phyloP scores from a whole-genome alignment of 148 eudicot genomes.

The Rhododendron mucronatum region DNA sequence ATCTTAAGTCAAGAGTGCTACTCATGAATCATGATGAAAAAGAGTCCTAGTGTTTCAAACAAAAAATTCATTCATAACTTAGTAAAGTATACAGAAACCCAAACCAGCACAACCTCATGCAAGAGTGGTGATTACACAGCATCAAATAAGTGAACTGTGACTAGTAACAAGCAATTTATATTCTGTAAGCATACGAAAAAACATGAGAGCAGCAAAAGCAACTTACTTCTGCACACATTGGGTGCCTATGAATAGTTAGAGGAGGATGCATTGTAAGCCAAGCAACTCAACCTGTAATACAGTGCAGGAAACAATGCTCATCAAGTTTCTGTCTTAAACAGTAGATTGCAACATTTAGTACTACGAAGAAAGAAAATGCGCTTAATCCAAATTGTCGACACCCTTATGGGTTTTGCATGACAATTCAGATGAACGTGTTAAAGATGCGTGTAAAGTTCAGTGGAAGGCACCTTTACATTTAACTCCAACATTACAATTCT shows the following conservation, averaged over 20 bases:
- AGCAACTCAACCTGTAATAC: neutral
- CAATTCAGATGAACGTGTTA: neutral
- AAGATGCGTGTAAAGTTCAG: neutral
- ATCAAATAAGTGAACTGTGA: neutral
- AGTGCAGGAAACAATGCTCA: neutral
- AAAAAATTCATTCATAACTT: neutral
- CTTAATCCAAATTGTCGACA: neutral
- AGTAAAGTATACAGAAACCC: neutral
- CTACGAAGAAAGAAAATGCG: neutral
- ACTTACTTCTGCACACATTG: neutral
- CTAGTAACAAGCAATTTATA: neutral
- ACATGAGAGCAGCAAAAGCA: neutral
- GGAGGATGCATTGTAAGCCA: neutral
- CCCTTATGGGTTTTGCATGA: neutral
- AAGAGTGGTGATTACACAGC: neutral
- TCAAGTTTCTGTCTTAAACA: neutral
- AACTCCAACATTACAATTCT: neutral
- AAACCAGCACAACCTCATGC: neutral
- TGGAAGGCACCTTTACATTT: neutral
- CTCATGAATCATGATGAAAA: neutral
- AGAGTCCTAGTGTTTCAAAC: neutral
- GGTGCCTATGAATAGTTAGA: neutral
- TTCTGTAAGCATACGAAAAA: neutral
- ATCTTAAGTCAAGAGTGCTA: neutral
- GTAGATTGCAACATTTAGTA: neutral